phyloP scores from a whole-genome alignment of 2,329 filamentous ascomycete species.

The Colletotrichum sp. region DNA sequence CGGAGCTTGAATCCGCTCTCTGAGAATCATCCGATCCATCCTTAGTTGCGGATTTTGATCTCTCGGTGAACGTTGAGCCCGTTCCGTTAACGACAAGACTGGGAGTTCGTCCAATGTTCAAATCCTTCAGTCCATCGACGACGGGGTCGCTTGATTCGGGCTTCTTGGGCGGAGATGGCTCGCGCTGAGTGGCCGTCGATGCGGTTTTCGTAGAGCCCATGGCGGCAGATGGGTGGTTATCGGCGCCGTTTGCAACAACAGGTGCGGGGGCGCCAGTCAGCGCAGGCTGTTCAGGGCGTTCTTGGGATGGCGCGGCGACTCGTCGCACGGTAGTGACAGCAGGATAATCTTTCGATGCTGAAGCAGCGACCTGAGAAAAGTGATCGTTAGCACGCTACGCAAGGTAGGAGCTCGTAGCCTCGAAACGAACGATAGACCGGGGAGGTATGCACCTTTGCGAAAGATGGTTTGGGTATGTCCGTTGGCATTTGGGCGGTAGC shows the following conservation, averaged over 20 bases:
- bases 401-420: not conserved
- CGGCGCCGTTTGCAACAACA: not conserved
- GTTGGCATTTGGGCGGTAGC: conserved; percentile 51
- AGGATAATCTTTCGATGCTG: conserved; percentile 43
- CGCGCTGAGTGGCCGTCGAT: not conserved
- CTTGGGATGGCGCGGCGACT: conserved; percentile 23
- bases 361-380: conserved; percentile 52
- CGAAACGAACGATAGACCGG: not conserved
- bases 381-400: conserved; percentile 22
- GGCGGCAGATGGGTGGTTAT: not conserved
- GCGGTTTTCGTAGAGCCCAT: conserved; percentile 9
- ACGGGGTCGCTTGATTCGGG: conserved; percentile 11
- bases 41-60: conserved; percentile 37
- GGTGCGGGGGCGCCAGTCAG: not conserved
- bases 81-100: conserved; percentile 57
- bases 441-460: conserved; percentile 70
- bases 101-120: conserved; percentile 35
- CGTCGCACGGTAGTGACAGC: conserved; percentile 33
- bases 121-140: conserved; percentile 32
- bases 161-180: not conserved
- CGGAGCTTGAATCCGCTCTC: conserved; percentile 66
- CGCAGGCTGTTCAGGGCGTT: not conserved
- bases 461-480: conserved; percentile 66
- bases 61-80: conserved; percentile 42
- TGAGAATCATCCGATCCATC: conserved; percentile 62